Base-by-base conservation (phyloP, 106 monocot genomes). In the Dioscorea alata region DNA sequence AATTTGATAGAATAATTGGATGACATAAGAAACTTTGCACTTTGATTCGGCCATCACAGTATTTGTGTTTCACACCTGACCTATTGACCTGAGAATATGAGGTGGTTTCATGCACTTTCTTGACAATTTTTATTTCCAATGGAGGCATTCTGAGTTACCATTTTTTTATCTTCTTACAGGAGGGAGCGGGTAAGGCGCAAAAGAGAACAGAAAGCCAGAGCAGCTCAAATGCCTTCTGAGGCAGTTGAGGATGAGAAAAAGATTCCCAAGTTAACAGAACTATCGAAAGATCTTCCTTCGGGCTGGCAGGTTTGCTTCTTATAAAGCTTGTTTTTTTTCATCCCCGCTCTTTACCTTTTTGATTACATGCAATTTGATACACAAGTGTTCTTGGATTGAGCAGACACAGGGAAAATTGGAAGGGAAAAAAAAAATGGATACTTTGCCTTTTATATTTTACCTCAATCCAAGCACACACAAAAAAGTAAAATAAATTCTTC, bases 231-330 rank as follows among this genome's bases (percentile, higher is more conserved):
- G 54, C 50, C 79, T 28, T 12, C 65, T 22, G 76, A 77, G 17
- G 57, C 68, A 22, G 66, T 21, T 61, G 81, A 56, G 23, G 77
- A 25, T 9, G 87, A 83, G 54, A 76, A 79, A 70, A 79, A 81
- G 59, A 74, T 85, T 60, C 93, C 87, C 63, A 78, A 93, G 79
- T 71, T 99, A 15, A 68, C 48, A 20, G 79, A 90, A 72, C 77
- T 99, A 28, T 83, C 88, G 0, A 90, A 78, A 74, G 85, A 79
- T 76, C 93, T 99, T 71, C 93, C 99, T 70, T 69, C 87, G 14
- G 93, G 85, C 63, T 99, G 99, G 99, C 87, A 99, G 90, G 99
- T 93, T 67, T 75, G 69, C 62, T 21, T 32, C 13, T 48, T 54
- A 56, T 68, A 10, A 4, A 34, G 2, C 42, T 57, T 59, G 28